phyloP scores from a whole-genome alignment of 2,329 filamentous ascomycete genomes.

The Hypoxylon sp. region DNA sequence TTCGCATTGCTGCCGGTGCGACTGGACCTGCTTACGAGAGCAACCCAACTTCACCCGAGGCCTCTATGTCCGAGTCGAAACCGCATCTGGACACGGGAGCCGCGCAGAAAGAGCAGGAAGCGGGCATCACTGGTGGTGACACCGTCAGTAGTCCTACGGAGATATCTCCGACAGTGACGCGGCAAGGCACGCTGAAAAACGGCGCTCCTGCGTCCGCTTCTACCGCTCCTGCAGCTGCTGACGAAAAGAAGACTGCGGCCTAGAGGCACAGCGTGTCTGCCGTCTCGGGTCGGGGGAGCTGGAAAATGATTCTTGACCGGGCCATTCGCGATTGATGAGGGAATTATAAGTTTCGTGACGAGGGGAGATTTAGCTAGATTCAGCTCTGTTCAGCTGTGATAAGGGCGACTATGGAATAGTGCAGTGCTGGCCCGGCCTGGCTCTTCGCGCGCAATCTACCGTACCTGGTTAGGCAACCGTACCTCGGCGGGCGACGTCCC shows the following conservation, averaged over 20 bases:
- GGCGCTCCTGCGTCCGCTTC: slow-evolving; percentile 12
- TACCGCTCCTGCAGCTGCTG: slow-evolving; percentile 1
- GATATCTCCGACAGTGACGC: slow-evolving; percentile 50
- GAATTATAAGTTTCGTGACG: slow-evolving; percentile 12
- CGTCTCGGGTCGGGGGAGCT: slow-evolving; percentile 20
- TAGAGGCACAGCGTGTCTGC: slow-evolving; percentile 44
- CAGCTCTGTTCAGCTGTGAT: slow-evolving; percentile 17
- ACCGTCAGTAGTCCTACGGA: slow-evolving; percentile 53
- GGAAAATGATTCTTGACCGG: slow-evolving; percentile 11
- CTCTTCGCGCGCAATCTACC: not conserved
- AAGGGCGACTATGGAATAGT: not conserved
- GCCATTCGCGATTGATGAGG: slow-evolving; percentile 8
- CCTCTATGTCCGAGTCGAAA: slow-evolving; percentile 43
- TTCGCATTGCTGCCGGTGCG: slow-evolving; percentile 72
- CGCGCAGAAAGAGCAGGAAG: slow-evolving; percentile 62
- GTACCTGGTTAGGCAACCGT: not conserved
- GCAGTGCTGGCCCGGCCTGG: slow-evolving; percentile 5
- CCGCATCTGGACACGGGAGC: slow-evolving; percentile 50
- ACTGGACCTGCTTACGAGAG: slow-evolving; percentile 58
- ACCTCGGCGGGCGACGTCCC: not conserved
- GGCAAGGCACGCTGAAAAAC: slow-evolving; percentile 43
- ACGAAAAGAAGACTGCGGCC: slow-evolving; percentile 48
- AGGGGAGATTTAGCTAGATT: slow-evolving; percentile 5
- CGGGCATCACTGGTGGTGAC: slow-evolving; percentile 60
- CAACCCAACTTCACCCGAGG: slow-evolving; percentile 55